Base-by-base conservation (phyloP, 805 yeast species). In the Starmerella vaccinii region DNA sequence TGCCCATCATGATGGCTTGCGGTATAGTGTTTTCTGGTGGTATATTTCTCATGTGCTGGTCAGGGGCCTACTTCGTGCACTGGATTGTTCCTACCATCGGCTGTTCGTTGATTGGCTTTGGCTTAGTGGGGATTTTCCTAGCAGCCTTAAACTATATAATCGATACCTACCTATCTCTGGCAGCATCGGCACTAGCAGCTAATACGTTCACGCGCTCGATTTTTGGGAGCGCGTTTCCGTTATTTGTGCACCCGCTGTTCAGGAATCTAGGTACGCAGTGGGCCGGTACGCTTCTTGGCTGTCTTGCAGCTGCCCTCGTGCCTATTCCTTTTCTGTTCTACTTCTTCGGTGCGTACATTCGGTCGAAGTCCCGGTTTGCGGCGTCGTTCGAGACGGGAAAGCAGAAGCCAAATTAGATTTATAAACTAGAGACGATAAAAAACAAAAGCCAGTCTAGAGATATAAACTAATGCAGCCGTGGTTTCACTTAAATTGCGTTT, bases 31-130 rank as follows among this genome's bases (percentile, higher is more conserved):
- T 87, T 69, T 81, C 92, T 32, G 70, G 77, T 47, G 95, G 95
- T 46, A 70, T 88, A 56, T 72, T 87, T 59, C 84, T 95, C 95
- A 71, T 88, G 62, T 78, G 85, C 51, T 88, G 95, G 95, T 71
- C 90, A 9, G 95, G 84, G 76, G 26, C 89, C 87, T 49, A 95
- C 63, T 65, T 66, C 34, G 76, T 84, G 34, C 94, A 80, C 61
- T 76, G 79, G 80, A 63, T 73, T 13, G 76, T 72, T 5, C 84
- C 82, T 26, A 69, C 74, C 64, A 64, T 79, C 38, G 82, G 80
- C 9, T 71, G 78, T 21, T 68, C 71, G 9, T 57, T 75, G 21
- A 73, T 76, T 50, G 77, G 78, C 4, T 61, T 68, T 51, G 82
- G 81, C 5, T 71, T 78, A 55, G 64, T 79, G 45, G 68, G 73